Evolutionary conservation across 2,329 filamentous ascomycete genomes (phyloP), one percentile per base, ranked within the genome.

Genomic region (Colletotrichum sp.): DNA sequence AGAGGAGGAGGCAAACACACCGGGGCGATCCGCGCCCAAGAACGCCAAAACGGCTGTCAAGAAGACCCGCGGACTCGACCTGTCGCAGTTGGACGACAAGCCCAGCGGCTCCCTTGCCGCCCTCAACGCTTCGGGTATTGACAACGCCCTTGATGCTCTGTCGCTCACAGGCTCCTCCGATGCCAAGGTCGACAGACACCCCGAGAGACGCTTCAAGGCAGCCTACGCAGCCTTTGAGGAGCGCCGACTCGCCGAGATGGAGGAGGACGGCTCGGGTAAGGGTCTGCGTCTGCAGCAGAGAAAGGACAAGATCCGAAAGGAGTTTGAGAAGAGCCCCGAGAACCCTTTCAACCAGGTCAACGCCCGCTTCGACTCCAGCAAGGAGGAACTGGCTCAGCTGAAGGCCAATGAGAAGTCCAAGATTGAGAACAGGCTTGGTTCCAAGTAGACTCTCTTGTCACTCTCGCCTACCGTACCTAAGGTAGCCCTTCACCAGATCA

Each of bases 271-370:
- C 67, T 92, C 86, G 78, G 89, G 88, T 24, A 83, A 93, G 71
- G 95, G 95, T 1, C 83, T 98, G 81, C 88, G 96, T 71, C 87
- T 94, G 78, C 91, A 97, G 78, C 96, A 98, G 89, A 93, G 94
- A 84, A 92, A 96, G 79, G 94, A 96, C 76, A 89, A 93, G 80
- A 94, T 98, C 77, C 86, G 90, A 76, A 97, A 98, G 88, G 97
- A 98, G 86, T 99, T 98, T 83, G 94, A 98, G 84, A 97, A 95
- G 88, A 94, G 94, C 80, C 93, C 94, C 2, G 96, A 98, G 79
- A 99, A 99, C 83, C 97, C 97, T 16, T 97, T 98, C 86, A 98
- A 98, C 85, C 95, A 98, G 86, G 92, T 93, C 18, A 91, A 87
- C 66, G 94, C 92, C 3, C 83, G 87, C 5, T 97, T 95, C 84